These are phyloP conservation scores for Hypoxylon intermedium DNA, from an alignment of 495 filamentous ascomycete genomes.

Conservation along the genomic window DNA sequence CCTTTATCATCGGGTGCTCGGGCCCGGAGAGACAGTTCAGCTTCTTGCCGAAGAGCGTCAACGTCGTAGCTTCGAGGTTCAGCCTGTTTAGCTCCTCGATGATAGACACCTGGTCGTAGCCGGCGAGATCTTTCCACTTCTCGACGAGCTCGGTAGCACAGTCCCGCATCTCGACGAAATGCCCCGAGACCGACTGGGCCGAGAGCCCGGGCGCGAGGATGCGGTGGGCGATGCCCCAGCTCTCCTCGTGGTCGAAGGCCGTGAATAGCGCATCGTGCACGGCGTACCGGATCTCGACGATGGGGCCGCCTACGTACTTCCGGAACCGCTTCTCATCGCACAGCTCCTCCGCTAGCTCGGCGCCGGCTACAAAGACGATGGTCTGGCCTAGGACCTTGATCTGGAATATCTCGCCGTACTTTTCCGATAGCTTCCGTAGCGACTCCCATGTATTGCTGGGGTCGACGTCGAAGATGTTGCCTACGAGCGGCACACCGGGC, in stretches of 20 bases:
- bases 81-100: constrained; percentile 73
- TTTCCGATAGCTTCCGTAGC: constrained; percentile 67
- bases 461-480: constrained; percentile 71
- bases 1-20: constrained; percentile 67
- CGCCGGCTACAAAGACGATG: constrained; percentile 55
- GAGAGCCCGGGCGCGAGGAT: constrained; percentile 72
- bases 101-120: constrained; percentile 58
- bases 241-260: constrained; percentile 66
- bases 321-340: constrained; percentile 73
- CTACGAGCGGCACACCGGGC: constrained; percentile 69
- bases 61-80: constrained; percentile 71
- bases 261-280: constrained; percentile 74
- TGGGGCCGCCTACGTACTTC: constrained; percentile 63
- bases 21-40: constrained; percentile 71
- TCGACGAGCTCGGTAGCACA: constrained; percentile 69
- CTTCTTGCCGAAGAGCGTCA: constrained; percentile 68
- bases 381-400: constrained; percentile 59
- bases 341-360: constrained; percentile 67
- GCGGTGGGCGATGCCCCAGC: constrained; percentile 76
- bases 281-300: constrained; percentile 65
- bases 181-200: constrained; percentile 62
- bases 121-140: constrained; percentile 70
- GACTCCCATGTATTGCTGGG: constrained; percentile 67
- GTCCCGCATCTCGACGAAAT: constrained; percentile 72
- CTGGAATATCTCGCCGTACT: constrained; percentile 76